phyloP scores from a whole-genome alignment of 495 filamentous ascomycete species.

The Penicillium mononematosum region DNA sequence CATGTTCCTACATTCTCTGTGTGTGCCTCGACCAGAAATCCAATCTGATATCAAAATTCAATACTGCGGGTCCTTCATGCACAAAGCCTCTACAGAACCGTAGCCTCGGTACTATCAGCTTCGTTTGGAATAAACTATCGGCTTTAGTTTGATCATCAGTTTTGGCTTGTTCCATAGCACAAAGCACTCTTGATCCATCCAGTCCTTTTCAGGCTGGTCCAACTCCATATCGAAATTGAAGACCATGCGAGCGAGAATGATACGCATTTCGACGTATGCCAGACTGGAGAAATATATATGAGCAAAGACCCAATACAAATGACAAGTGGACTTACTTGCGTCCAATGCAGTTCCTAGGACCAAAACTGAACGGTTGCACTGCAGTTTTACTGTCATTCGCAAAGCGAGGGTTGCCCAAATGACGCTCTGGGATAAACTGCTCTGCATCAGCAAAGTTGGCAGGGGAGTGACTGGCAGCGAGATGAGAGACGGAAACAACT shows the following conservation, averaged over 20 bases:
- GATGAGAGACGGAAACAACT: slow-evolving; percentile 46
- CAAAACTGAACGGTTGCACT: slow-evolving; percentile 56
- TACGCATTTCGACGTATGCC: slow-evolving; percentile 45
- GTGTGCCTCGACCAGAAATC: neutral
- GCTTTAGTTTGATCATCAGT: slow-evolving; percentile 35
- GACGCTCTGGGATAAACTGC: slow-evolving; percentile 54
- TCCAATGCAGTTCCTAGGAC: slow-evolving; percentile 61
- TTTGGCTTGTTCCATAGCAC: slow-evolving; percentile 43
- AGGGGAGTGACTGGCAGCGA: slow-evolving; percentile 41
- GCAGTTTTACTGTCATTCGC: slow-evolving; percentile 42
- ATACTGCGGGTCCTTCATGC: neutral
- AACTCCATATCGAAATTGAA: slow-evolving; percentile 45
- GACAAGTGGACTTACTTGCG: slow-evolving; percentile 41
- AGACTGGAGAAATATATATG: slow-evolving; percentile 27
- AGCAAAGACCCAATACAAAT: neutral
- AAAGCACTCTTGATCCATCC: slow-evolving; percentile 37
- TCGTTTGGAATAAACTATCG: neutral
- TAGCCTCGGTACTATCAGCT: neutral
- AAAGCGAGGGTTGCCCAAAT: slow-evolving; percentile 35
- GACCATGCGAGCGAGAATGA: slow-evolving; percentile 40
- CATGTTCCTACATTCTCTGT: neutral
- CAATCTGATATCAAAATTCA: neutral
- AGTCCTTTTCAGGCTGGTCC: slow-evolving; percentile 23
- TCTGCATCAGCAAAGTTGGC: slow-evolving; percentile 47
- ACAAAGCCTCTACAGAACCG: neutral